Percentiles rank a stretch among this genome's conserved stretches.
phyloP scores from a whole-genome alignment of 2,329 filamentous ascomycete species.

The Lachnellula hyalina region DNA sequence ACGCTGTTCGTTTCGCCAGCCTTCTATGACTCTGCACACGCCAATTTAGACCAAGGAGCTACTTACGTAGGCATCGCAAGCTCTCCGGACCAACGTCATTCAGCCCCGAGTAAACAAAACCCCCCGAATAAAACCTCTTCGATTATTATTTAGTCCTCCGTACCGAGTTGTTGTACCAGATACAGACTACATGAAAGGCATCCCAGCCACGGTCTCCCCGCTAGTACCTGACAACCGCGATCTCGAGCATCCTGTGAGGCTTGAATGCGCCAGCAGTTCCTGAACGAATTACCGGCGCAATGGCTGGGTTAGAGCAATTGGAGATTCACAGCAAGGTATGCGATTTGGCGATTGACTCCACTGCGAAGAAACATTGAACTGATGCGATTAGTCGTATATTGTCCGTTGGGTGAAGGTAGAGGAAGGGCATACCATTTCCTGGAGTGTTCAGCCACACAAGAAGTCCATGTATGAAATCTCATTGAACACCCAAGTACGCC shows the following conservation, averaged over 20 bases:
- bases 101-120: background rate
- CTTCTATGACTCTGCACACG: background rate
- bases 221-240: background rate
- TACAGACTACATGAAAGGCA: background rate
- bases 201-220: background rate
- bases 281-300: slow-evolving; percentile 60
- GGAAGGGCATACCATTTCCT: slow-evolving; percentile 86
- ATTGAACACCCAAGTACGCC: background rate
- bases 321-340: slow-evolving; percentile 95
- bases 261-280: slow-evolving; percentile 11
- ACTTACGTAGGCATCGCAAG: background rate
- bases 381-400: slow-evolving; percentile 73
- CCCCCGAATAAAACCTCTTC: background rate
- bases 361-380: slow-evolving; percentile 12
- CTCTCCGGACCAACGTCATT: background rate
- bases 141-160: background rate
- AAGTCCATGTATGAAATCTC: slow-evolving; percentile 71
- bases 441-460: slow-evolving; percentile 96
- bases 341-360: background rate
- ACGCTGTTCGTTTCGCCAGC: background rate
- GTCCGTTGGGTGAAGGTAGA: slow-evolving; percentile 95
- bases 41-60: background rate
- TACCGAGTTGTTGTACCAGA: background rate
- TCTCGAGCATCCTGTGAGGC: background rate
- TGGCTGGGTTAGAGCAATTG: slow-evolving; percentile 94